Evolutionary conservation across 129 eudicot species (phyloP).

Genomic region (Tagetes patula): DNA sequence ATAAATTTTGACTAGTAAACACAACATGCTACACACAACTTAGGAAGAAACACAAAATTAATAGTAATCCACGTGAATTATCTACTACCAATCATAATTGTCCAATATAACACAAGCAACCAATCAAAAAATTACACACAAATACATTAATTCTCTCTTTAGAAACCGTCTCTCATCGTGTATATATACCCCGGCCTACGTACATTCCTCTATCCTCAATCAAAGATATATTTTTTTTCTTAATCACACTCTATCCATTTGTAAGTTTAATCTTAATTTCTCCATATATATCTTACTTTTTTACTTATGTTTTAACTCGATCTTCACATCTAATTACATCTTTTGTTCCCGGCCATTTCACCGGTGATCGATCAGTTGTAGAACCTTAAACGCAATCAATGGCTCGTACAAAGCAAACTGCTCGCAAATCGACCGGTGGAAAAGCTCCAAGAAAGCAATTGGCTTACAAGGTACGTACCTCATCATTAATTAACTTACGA

Average conservation of each 20-base stretch:
- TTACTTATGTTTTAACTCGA: too few species aligned
- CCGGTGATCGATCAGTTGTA: background rate
- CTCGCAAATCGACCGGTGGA: conserved; percentile 22
- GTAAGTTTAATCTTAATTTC: too few species aligned
- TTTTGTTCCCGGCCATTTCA: too few species aligned
- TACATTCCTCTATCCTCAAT: too few species aligned
- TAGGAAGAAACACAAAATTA: background rate
- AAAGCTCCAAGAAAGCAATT: conserved; percentile 46
- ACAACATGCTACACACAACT: background rate
- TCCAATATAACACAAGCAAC: background rate
- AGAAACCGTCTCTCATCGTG: background rate
- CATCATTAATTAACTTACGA: too few species aligned
- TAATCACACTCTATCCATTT: too few species aligned
- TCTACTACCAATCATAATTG: background rate
- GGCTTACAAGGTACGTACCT: conserved; percentile 34
- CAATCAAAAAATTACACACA: conserved; percentile 1
- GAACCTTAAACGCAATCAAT: background rate
- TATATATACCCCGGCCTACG: background rate
- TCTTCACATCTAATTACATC: background rate
- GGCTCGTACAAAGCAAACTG: conserved; percentile 48
- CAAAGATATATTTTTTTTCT: too few species aligned
- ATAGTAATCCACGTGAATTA: background rate
- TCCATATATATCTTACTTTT: background rate
- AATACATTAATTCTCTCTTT: too few species aligned
- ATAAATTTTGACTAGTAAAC: background rate